phyloP scores from a whole-genome alignment of 352 stramenopile species.

The Phytophthora tubulina region DNA sequence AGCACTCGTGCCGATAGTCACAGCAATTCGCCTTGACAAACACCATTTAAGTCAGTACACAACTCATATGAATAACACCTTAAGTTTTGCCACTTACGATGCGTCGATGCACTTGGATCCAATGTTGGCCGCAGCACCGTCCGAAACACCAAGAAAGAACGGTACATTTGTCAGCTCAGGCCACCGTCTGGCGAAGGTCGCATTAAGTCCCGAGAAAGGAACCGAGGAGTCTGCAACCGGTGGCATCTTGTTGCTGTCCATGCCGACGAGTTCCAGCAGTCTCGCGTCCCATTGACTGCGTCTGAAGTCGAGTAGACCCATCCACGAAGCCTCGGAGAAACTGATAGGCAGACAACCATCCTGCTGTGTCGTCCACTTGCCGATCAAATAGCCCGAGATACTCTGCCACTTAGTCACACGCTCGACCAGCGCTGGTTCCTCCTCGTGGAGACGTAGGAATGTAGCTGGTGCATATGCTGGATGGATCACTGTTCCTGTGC shows the following conservation, averaged over 20 bases:
- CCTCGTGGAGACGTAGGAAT: conserved; percentile 85
- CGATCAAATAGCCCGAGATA: conserved; percentile 89
- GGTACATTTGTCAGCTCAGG: conserved; percentile 67
- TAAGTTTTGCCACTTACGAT: conserved; percentile 49
- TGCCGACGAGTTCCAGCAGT: conserved; percentile 79
- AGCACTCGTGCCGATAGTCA: conserved; percentile 95
- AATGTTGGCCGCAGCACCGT: conserved; percentile 95
- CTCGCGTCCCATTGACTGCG: conserved; percentile 85
- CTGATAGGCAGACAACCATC: conserved; percentile 81
- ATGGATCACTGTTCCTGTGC: conserved; percentile 87
- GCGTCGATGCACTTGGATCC: conserved; percentile 92
- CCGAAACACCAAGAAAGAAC: conserved; percentile 93
- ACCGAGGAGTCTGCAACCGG: conserved; percentile 72
- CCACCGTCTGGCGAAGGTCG: conserved; percentile 74
- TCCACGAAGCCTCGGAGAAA: conserved; percentile 96
- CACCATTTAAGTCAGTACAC: conserved; percentile 13
- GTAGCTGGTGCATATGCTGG: conserved; percentile 91
- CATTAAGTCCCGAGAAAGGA: conserved; percentile 64
- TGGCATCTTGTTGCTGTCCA: conserved; percentile 79
- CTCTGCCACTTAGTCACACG: conserved; percentile 90
- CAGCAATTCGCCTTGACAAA: conserved; percentile 81
- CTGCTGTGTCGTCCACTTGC: conserved; percentile 80
- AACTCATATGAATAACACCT: not conserved
- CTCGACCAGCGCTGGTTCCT: conserved; percentile 51
- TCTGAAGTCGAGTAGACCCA: conserved; percentile 93